Evolutionary conservation across 257 asterid species (phyloP).

Genomic region (Nicotiana paniculata): DNA sequence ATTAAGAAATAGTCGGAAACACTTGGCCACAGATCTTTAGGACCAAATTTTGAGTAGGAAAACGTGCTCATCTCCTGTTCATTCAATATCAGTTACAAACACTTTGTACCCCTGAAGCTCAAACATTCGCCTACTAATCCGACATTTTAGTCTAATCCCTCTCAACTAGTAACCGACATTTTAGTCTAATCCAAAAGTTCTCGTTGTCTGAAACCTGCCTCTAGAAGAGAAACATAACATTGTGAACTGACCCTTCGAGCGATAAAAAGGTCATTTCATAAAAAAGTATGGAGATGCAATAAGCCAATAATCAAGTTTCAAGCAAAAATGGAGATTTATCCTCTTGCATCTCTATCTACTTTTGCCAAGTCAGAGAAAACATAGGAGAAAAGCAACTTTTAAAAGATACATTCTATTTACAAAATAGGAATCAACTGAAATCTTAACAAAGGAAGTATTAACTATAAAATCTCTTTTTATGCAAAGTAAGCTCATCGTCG

Average conservation of each 20-base stretch:
- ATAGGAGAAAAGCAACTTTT: neutral
- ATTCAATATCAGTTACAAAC: slow-evolving; percentile 47
- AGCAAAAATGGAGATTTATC: neutral
- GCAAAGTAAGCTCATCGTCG: neutral
- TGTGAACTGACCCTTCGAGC: neutral
- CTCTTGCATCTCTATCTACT: neutral
- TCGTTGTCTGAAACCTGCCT: neutral
- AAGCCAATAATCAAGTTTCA: neutral
- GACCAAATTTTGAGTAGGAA: slow-evolving; percentile 49
- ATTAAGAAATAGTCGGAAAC: slow-evolving; percentile 62
- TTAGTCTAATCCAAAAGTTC: neutral
- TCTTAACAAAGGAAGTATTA: neutral
- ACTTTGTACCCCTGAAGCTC: slow-evolving; percentile 63
- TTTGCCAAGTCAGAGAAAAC: neutral
- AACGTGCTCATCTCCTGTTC: slow-evolving; percentile 37
- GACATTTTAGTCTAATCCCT: neutral
- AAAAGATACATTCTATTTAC: neutral
- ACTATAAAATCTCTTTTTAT: neutral
- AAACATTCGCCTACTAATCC: slow-evolving; percentile 33
- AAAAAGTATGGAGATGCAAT: neutral
- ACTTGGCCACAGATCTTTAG: slow-evolving; percentile 55
- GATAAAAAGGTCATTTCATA: neutral
- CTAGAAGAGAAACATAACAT: neutral
- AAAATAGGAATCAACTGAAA: neutral
- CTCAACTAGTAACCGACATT: neutral